Evolutionary conservation across 352 stramenopile genomes (phyloP), one percentile per base, ranked within the genome.

Genomic region (Aphanomyces invadans): DNA sequence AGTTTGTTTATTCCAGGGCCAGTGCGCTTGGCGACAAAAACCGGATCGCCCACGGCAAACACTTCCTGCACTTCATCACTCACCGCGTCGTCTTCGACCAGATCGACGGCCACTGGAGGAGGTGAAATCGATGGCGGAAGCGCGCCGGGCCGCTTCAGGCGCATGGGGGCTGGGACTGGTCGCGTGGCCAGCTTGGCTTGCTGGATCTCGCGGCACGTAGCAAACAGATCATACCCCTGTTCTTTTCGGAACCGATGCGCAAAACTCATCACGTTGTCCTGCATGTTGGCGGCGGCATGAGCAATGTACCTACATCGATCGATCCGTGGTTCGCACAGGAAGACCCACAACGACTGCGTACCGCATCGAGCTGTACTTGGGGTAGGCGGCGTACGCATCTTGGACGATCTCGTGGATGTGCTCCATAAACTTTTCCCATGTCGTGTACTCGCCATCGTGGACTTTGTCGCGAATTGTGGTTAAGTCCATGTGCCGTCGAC

Each of bases 321-420:
- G 21, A 0, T n/a, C 39, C n/a, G 39, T n/a, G 39, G n/a, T n/a
- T n/a, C n/a, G n/a, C n/a, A n/a, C n/a, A n/a, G n/a, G n/a, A n/a
- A n/a, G n/a, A n/a, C n/a, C n/a, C n/a, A n/a, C n/a, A n/a, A n/a
- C n/a, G n/a, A n/a, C n/a, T n/a, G 15, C 23, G 44, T 70, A 69
- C 11, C 83, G 71, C 4, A 87, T 89, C 36, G 73, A 71, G 48
- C 84, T 91, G 31, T 78, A 76, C 45, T 85, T 88, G 9, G 89
- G 89, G 68, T 97, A 96, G 71, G 94, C 96, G 33, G 95, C 76
- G 45, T 92, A 90, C 29, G 89, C 89, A 52, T 97, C 96, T 10
- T 76, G 73, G 28, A 94, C 81, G 29, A 97, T 96, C 53, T 90
- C 77, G 54, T 91, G 78, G 29, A 97, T 87, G 64, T 97, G 87